Conservation (phyloP, 2,329 filamentous ascomycete genomes). For the Fusarium sp. region DNA sequence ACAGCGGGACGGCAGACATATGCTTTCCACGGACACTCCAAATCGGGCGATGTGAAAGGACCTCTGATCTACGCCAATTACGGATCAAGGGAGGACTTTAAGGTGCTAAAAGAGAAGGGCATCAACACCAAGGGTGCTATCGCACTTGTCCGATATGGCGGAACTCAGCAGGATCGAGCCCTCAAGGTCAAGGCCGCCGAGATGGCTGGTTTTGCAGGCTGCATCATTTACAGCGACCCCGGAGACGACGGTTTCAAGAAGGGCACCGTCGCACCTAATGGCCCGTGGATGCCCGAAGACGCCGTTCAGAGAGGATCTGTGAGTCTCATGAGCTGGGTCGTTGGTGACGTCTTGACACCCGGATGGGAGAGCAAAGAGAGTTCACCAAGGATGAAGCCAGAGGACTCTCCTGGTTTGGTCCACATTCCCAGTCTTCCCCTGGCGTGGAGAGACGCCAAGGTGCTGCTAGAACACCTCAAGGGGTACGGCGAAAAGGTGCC, state of each 20-base stretch:
- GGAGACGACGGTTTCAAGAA: slow-evolving; percentile 82
- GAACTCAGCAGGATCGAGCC: slow-evolving; percentile 76
- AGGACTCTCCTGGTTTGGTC: slow-evolving; percentile 78
- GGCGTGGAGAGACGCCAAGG: slow-evolving; percentile 88
- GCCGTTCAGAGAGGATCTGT: slow-evolving; percentile 87
- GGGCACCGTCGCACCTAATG: slow-evolving; percentile 80
- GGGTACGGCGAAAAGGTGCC: slow-evolving; percentile 79
- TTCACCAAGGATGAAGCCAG: slow-evolving; percentile 73
- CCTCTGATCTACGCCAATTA: slow-evolving; percentile 94
- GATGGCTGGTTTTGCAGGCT: slow-evolving; percentile 85
- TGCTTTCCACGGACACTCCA: slow-evolving; percentile 90
- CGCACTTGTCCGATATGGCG: slow-evolving; percentile 84
- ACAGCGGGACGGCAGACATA: slow-evolving; percentile 75
- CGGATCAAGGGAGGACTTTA: slow-evolving; percentile 86
- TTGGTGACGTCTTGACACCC: slow-evolving; percentile 93
- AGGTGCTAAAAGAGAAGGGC: slow-evolving; percentile 75
- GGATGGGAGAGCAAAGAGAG: slow-evolving; percentile 81
- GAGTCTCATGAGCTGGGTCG: slow-evolving; percentile 81
- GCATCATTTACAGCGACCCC: slow-evolving; percentile 93
- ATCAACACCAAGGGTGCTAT: slow-evolving; percentile 84
- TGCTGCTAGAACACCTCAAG: slow-evolving; percentile 79
- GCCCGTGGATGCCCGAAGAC: slow-evolving; percentile 83
- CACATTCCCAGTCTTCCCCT: slow-evolving; percentile 92
- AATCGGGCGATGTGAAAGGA: slow-evolving; percentile 85
- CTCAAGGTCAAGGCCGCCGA: slow-evolving; percentile 93